phyloP scores from a whole-genome alignment of 129 eudicot genomes.

The Oenanthe sinensis region DNA sequence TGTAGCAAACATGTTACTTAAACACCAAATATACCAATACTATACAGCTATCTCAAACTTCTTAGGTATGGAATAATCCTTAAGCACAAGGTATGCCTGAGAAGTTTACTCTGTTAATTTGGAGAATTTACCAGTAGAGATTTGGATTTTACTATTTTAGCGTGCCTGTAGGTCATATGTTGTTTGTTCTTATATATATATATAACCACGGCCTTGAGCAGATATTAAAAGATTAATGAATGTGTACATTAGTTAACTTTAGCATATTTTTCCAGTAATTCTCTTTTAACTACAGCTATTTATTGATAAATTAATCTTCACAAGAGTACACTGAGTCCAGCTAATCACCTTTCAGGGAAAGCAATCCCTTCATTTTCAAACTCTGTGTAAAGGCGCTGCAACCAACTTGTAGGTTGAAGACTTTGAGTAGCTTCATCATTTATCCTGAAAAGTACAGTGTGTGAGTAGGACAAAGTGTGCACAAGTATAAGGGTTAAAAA shows the following conservation, averaged over 20 bases:
- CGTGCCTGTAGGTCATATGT: not conserved
- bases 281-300: not conserved
- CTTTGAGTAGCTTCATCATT: slow-evolving; percentile 26
- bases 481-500: not conserved
- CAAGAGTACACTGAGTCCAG: slow-evolving; percentile 5
- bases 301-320: not conserved
- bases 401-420: slow-evolving; percentile 45
- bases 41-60: not conserved
- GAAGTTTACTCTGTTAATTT: not conserved
- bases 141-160: not conserved
- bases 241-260: too few relatives aligned
- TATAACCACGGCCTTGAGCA: not conserved
- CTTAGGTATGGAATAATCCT: not conserved
- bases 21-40: not conserved
- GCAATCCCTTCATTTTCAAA: slow-evolving; percentile 62
- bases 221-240: too few relatives aligned
- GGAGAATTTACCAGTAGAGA: not conserved
- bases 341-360: slow-evolving; percentile 76
- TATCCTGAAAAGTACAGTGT: slow-evolving; percentile 30
- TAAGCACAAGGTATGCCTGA: not conserved
- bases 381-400: slow-evolving; percentile 52
- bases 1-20: not conserved
- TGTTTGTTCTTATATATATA: not conserved
- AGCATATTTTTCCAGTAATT: not conserved
- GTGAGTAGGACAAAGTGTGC: not conserved